phyloP scores from a whole-genome alignment of 164 flowering plant genomes.

The Aristolochia fimbriata region DNA sequence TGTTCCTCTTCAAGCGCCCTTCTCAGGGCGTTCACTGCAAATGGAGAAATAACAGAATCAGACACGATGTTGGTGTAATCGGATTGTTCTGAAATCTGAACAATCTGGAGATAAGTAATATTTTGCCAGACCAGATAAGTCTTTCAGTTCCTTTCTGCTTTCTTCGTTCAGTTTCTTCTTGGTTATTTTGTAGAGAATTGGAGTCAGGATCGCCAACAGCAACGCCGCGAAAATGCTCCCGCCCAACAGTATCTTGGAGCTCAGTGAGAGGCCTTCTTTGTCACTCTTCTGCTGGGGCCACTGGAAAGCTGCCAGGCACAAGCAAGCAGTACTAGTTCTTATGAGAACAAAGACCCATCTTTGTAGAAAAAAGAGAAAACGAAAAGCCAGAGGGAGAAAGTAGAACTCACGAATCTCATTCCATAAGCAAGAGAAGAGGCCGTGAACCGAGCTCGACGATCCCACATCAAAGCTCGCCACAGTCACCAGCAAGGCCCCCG shows the following conservation, averaged over 20 bases:
- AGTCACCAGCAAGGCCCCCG: slow-evolving; percentile 18
- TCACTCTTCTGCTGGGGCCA: too few species aligned
- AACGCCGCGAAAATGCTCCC: neutral
- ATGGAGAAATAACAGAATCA: neutral
- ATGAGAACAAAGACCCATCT: too few species aligned
- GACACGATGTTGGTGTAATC: too few species aligned
- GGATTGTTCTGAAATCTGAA: neutral
- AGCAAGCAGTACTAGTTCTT: too few species aligned
- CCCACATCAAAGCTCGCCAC: slow-evolving; percentile 19
- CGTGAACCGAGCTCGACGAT: slow-evolving; percentile 15
- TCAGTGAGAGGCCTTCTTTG: too few species aligned
- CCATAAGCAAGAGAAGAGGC: slow-evolving; percentile 20
- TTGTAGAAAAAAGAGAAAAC: neutral
- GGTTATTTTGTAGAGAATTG: slow-evolving; percentile 16
- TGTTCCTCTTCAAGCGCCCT: slow-evolving; percentile 12
- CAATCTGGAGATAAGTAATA: too few species aligned
- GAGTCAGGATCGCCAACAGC: slow-evolving; percentile 10
- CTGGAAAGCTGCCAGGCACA: too few species aligned
- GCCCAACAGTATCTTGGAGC: slow-evolving; percentile 1
- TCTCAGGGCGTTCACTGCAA: slow-evolving; percentile 10
- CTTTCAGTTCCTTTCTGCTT: slow-evolving; percentile 16
- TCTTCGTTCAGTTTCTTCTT: slow-evolving; percentile 8
- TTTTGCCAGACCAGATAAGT: slow-evolving; percentile 14
- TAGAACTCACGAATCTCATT: slow-evolving; percentile 16
- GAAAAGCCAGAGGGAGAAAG: neutral